A percentile compares a stretch with the other conserved stretches of the same genome.
Evolutionary conservation across 2,329 filamentous ascomycete species (phyloP).

Genomic region (Cytospora paraplurivora): DNA sequence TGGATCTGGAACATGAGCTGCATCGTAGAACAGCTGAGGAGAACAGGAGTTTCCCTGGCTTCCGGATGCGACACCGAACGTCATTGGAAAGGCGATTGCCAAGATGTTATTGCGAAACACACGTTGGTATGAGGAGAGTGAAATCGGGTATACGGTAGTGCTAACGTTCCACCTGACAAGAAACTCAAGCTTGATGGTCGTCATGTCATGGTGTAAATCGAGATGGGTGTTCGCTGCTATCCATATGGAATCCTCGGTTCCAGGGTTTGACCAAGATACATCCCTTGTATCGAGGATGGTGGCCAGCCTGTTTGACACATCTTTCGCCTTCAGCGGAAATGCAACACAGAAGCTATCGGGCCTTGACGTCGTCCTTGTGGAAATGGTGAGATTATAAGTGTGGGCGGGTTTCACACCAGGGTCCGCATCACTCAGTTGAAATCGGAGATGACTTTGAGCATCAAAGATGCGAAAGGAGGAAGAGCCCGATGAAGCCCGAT

Average conservation of each 20-base stretch:
- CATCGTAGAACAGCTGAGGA: constrained; percentile 67
- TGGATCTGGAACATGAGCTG: constrained; percentile 62
- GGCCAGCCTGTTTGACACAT: constrained; percentile 12
- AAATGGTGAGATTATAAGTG: constrained; percentile 18
- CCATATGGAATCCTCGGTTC: constrained; percentile 27
- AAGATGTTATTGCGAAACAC: constrained; percentile 30
- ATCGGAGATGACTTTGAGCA: constrained; percentile 15
- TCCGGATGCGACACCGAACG: background rate
- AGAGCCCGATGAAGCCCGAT: background rate
- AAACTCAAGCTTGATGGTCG: constrained; percentile 25
- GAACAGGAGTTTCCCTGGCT: constrained; percentile 38
- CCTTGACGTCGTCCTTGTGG: constrained; percentile 14
- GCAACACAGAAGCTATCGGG: constrained; percentile 11
- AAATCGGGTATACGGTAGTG: background rate
- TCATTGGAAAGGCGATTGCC: constrained; percentile 29
- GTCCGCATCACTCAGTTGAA: constrained; percentile 21
- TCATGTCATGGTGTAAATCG: background rate
- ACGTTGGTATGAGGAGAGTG: constrained; percentile 8
- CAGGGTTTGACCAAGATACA: constrained; percentile 23
- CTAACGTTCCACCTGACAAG: constrained; percentile 38
- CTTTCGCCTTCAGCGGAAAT: constrained; percentile 14
- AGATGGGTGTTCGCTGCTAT: constrained; percentile 20
- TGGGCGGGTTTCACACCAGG: constrained; percentile 1
- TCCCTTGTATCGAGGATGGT: background rate
- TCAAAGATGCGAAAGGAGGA: background rate